Percentiles rank a stretch among this genome's conserved stretches.
phyloP scores from a whole-genome alignment of 176 grass and related monocot species.

The Musa beccarii region DNA sequence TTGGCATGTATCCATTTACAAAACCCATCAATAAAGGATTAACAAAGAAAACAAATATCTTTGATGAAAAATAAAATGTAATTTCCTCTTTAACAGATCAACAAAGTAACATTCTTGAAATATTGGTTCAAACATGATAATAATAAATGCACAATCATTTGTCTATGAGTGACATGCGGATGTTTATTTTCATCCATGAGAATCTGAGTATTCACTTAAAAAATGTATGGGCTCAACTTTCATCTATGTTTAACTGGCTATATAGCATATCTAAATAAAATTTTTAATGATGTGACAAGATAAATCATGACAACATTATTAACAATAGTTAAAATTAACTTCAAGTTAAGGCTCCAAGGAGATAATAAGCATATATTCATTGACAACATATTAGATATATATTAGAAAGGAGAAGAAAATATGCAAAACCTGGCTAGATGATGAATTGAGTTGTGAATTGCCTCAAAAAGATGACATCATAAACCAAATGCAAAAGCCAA shows the following conservation, averaged over 20 bases:
- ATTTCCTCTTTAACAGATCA: not conserved
- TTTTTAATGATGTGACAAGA: not conserved
- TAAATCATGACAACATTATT: not conserved
- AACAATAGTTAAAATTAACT: not conserved
- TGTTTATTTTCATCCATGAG: too few species aligned
- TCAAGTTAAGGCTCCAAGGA: not conserved
- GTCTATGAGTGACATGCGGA: not conserved
- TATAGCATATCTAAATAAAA: too few species aligned
- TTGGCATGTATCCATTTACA: too few species aligned
- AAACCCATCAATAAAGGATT: too few species aligned
- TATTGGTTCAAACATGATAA: too few species aligned
- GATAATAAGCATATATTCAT: not conserved
- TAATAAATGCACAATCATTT: not conserved
- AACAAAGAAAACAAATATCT: too few species aligned
- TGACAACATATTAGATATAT: too few species aligned
- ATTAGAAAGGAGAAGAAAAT: not conserved
- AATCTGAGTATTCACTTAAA: too few species aligned
- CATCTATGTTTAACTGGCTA: too few species aligned
- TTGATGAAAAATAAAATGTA: too few species aligned
- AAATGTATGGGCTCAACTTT: not conserved
- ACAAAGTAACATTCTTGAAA: not conserved
- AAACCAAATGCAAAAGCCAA: conserved; percentile 19
- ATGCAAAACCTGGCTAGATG: not conserved
- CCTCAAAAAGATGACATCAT: not conserved
- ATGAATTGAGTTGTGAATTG: not conserved